These are phyloP conservation scores for Aspergillus haitiensis DNA, from an alignment of 495 filamentous ascomycete genomes.

Conservation along the genomic window DNA sequence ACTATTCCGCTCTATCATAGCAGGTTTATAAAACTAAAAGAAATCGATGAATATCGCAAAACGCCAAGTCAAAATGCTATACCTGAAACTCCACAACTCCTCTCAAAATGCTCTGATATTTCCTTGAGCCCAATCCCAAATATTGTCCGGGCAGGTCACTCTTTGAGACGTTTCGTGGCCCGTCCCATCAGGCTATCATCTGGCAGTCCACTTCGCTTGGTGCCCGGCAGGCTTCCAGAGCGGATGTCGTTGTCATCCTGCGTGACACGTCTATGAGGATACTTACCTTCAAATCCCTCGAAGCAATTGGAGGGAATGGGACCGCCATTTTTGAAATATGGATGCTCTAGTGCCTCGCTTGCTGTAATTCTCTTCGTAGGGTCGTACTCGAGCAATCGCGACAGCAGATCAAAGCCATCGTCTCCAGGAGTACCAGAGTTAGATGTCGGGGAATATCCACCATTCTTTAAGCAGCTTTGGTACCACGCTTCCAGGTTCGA, in stretches of 20 bases:
- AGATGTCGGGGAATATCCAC: conserved; percentile 53
- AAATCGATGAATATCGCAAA: not conserved
- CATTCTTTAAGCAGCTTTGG: conserved; percentile 58
- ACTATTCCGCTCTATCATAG: too few species aligned
- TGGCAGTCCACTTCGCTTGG: conserved; percentile 83
- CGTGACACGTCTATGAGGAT: conserved; percentile 85
- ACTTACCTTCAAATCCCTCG: conserved; percentile 80
- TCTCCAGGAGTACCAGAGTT: conserved; percentile 59
- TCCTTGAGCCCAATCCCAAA: not conserved
- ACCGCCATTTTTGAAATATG: conserved; percentile 73
- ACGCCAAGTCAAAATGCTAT: not conserved
- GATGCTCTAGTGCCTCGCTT: conserved; percentile 78
- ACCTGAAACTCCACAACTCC: not conserved
- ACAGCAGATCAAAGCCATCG: conserved; percentile 78
- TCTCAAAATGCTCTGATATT: not conserved
- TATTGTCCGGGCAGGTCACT: conserved; percentile 26
- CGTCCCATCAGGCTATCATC: conserved; percentile 70
- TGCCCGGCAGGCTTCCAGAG: conserved; percentile 82
- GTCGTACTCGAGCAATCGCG: conserved; percentile 86
- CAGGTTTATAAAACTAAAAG: not conserved
- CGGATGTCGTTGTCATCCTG: conserved; percentile 94
- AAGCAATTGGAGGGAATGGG: conserved; percentile 80
- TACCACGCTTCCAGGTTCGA: conserved; percentile 67
- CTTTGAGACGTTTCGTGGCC: conserved; percentile 47
- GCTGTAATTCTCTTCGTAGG: conserved; percentile 86